Base-by-base conservation (phyloP, 2,329 filamentous ascomycete genomes). In the Aspergillus brasiliensis region DNA sequence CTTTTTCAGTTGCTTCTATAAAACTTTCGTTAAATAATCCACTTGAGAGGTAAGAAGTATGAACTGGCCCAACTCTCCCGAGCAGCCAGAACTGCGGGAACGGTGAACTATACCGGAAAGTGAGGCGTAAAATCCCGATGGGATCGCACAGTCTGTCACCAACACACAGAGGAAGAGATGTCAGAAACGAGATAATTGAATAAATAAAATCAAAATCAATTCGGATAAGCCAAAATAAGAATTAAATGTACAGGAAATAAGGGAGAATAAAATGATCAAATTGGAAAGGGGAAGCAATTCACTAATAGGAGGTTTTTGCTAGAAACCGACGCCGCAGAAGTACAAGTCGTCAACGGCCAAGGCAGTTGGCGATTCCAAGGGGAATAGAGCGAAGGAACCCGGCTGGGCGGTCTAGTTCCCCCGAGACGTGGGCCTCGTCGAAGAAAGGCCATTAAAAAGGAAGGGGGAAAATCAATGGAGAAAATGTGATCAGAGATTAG, bases 91-190 rank as follows among this genome's bases (percentile, higher is more conserved):
- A 62, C 23, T 47, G 25, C 55, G 54, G 61, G 58, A 61, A 62
- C 60, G 69, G 66, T 64, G 65, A 63, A 69, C 64, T 72, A 69
- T 70, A 68, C 61, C 59, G 54, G 56, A 62, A 67, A 63, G 62
- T 67, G 59, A 68, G 62, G 60, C 65, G 66, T 63, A 65, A 63
- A 61, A 63, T 56, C 57, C 52, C 62, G 58, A 59, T 52, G 61
- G 54, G 57, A 59, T 62, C 51, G 60, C 59, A 62, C 60, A 55
- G 52, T 47, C 40, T 56, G 48, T 53, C 57, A 56, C 62, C 56
- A 52, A 58, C 31, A 56, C 31, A 34, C 31, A 34, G 31, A 34
- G 57, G 58, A 61, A 51, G 49, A 37, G 52, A 47, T 40, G 31
- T 27, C 46, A 58, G 56, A 47, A 51, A n/a, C n/a, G n/a, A n/a